Evolutionary conservation across 495 filamentous ascomycete genomes (phyloP), one percentile per base, ranked within the genome.

Genomic region (Xylaria telfairii): DNA sequence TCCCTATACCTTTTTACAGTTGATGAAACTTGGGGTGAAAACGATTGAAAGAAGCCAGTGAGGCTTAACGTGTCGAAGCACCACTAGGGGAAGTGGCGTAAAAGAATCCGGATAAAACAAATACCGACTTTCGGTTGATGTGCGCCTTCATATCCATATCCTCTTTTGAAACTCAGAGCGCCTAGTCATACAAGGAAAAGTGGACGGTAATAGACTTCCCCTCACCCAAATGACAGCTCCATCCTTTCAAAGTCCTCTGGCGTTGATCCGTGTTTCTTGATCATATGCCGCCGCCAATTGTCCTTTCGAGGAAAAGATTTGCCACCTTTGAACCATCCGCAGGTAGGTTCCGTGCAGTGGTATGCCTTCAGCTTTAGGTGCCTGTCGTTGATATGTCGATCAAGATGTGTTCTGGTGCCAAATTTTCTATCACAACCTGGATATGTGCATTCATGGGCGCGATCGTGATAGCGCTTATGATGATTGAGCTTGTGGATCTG

Each of bases 251-350:
- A 71, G 3, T 75, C 72, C 39, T 65, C 66, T 5, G 71, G 63
- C 15, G 68, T 75, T 7, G 73, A 68, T 19, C 73, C 73, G 67
- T 86, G 84, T 67, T 85, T 86, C 73, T 86, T 86, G 44, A 80
- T 65, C 81, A 86, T 85, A 68, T 86, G 84, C 53, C 84, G 73
- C 68, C 80, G 81, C 83, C 84, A 86, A 73, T 86, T 86, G 59
- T 86, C 84, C 70, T 86, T 86, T 57, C 84, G 75, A 26, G 84
- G 84, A 71, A 86, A 86, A 0, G 83, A 82, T 57, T 85, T 85
- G 64, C 83, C 80, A 10, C 84, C 84, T 44, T 76, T 78, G 28
- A 81, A 85, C 65, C 82, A 86, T n/a, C 78, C 76, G 71, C 84
- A 86, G 8, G 81, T 80, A 5, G 76, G 74, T 15, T 80, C 74